Percentiles rank a stretch among this genome's conserved stretches.
Conservation (phyloP, 495 filamentous ascomycete species). For the Astrocystis sublimbata region DNA sequence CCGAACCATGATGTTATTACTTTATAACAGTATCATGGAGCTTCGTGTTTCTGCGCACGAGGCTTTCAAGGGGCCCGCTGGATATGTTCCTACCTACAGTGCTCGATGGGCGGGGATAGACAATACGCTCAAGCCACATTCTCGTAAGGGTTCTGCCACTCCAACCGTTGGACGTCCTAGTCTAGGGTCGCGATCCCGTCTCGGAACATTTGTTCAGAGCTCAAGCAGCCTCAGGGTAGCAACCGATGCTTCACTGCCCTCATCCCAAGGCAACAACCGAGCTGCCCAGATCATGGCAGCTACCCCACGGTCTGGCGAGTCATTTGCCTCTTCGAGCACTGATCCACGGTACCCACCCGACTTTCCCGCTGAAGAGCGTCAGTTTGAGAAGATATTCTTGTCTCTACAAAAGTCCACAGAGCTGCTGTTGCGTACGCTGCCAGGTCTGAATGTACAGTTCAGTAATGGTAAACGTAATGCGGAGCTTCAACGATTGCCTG, state of each 20-base stretch:
- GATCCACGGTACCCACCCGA: conserved; percentile 46
- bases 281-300: conserved; percentile 55
- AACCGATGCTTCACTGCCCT: conserved; percentile 47
- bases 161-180: conserved; percentile 60
- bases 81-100: conserved; percentile 28
- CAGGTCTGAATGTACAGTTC: conserved; percentile 65
- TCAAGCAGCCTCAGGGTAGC: conserved; percentile 55
- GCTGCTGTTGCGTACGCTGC: conserved; percentile 64
- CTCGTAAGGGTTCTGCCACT: conserved; percentile 58
- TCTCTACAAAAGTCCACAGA: conserved; percentile 68
- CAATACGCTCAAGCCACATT: conserved; percentile 45
- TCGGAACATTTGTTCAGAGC: conserved; percentile 64
- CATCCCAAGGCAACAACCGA: conserved; percentile 45
- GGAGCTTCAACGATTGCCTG: conserved; percentile 41
- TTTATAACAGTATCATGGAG: conserved; percentile 81
- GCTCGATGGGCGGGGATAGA: conserved; percentile 33
- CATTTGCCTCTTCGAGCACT: conserved; percentile 63
- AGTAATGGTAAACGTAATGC: conserved; percentile 47
- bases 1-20: conserved; percentile 74
- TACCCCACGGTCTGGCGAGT: conserved; percentile 76
- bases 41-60: conserved; percentile 53
- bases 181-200: conserved; percentile 55
- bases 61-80: conserved; percentile 45
- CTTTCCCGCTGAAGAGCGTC: conserved; percentile 72
- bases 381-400: conserved; percentile 78